Percentiles rank a stretch among this genome's conserved stretches.
These are phyloP conservation scores for Herpetomonas tarakana DNA, from an alignment of 208 protist genomes.

Conservation along the genomic window DNA sequence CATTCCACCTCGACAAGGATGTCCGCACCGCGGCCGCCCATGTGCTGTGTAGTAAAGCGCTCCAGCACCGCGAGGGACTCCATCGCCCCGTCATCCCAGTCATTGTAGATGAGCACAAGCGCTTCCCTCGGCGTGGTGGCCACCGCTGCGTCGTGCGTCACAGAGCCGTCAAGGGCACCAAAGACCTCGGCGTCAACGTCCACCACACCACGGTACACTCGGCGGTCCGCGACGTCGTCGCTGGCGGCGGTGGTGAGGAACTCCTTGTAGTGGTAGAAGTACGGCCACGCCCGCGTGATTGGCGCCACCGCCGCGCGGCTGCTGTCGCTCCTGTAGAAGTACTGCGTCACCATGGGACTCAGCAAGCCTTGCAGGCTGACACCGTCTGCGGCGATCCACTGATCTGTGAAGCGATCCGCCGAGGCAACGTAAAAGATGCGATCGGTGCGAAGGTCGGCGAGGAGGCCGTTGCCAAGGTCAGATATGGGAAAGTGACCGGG, in stretches of 20 bases:
- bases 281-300: constrained; percentile 15
- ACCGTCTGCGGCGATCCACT: not conserved
- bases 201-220: constrained; percentile 22
- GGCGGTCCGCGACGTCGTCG: not conserved
- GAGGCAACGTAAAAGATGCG: not conserved
- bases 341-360: not conserved
- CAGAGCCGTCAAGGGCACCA: not conserved
- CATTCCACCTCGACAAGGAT: not conserved
- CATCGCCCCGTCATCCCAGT: constrained; percentile 40
- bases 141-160: no score
- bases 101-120: constrained; percentile 54
- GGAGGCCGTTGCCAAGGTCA: not conserved
- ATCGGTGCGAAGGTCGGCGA: not conserved
- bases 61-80: constrained; percentile 22
- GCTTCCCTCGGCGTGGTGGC: constrained; percentile 25
- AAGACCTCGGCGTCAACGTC: constrained; percentile 26
- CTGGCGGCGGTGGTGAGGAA: not conserved
- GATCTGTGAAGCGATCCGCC: not conserved
- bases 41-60: constrained; percentile 9
- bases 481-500: no score
- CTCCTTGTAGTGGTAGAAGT: constrained; percentile 22
- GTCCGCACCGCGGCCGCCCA: not conserved
- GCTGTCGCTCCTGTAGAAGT: not conserved
- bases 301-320: not conserved
- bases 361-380: not conserved